Evolutionary conservation across 2,329 filamentous ascomycete species (phyloP).

Genomic region (Fusarium ambrosium): DNA sequence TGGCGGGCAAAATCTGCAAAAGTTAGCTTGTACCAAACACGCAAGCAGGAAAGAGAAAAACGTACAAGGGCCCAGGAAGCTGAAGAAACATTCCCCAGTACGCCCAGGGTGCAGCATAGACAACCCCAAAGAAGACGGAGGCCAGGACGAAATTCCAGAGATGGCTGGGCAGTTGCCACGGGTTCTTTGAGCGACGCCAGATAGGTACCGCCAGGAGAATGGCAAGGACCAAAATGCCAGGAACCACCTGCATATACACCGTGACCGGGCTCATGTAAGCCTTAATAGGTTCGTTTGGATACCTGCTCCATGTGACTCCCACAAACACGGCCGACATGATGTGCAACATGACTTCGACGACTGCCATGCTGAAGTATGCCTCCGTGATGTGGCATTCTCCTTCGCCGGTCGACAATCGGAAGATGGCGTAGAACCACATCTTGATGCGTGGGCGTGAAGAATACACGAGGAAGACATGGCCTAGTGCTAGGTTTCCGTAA

Average conservation of each 20-base stretch:
- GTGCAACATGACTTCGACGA: background rate
- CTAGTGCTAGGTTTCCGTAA: background rate
- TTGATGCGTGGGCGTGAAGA: background rate
- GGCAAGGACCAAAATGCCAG: background rate
- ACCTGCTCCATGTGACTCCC: background rate
- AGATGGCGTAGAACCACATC: background rate
- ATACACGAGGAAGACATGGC: background rate
- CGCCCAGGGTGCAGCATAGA: background rate
- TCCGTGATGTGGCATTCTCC: background rate
- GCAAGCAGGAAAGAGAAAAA: background rate
- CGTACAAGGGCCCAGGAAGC: background rate
- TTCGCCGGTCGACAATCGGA: background rate
- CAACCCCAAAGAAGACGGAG: background rate
- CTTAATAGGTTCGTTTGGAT: background rate
- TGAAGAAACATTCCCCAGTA: background rate
- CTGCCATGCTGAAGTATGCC: background rate
- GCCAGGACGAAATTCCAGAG: background rate
- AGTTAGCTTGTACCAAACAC: background rate
- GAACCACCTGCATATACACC: background rate
- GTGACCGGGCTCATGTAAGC: background rate
- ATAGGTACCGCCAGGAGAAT: background rate
- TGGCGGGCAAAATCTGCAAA: background rate
- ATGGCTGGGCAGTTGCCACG: background rate
- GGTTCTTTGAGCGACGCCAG: background rate
- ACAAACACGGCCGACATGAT: background rate